Percentiles rank a stretch among this genome's conserved stretches.
Evolutionary conservation across 768 basidiomycete genomes (phyloP).

Genomic region (Mycena amicta): DNA sequence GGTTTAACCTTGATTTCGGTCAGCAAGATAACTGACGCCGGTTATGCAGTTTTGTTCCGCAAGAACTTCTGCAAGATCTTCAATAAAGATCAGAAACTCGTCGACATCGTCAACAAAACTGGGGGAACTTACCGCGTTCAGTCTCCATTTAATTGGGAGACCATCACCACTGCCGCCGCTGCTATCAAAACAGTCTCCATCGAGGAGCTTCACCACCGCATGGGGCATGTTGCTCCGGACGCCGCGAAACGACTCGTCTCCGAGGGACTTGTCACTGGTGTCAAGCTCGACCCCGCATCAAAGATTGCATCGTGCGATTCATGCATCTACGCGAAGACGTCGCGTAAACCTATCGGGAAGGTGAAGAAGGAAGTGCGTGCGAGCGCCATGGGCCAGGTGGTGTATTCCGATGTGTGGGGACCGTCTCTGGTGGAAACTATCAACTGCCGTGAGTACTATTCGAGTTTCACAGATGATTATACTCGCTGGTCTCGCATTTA

Average conservation of each 20-base stretch:
- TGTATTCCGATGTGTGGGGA: conserved; percentile 42
- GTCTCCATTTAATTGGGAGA: conserved; percentile 7
- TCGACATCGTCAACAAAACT: neutral
- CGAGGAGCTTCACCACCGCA: conserved; percentile 27
- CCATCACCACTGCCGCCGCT: conserved; percentile 9
- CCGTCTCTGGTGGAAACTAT: conserved; percentile 30
- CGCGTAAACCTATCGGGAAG: conserved; percentile 29
- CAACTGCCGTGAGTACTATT: conserved; percentile 29
- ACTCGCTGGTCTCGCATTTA: conserved; percentile 26
- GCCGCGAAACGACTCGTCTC: conserved; percentile 24
- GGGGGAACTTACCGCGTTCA: conserved; percentile 25
- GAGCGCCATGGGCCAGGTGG: conserved; percentile 29
- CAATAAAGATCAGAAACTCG: neutral
- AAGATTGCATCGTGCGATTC: conserved; percentile 30
- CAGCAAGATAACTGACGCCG: neutral
- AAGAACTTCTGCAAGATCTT: neutral
- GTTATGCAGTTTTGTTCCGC: neutral
- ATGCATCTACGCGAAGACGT: conserved; percentile 33
- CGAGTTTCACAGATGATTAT: conserved; percentile 38
- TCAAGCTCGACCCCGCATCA: conserved; percentile 25
- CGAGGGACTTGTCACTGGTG: conserved; percentile 25
- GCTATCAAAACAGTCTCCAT: conserved; percentile 22
- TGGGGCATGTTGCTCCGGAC: conserved; percentile 28
- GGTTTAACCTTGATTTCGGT: neutral
- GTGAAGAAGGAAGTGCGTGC: conserved; percentile 23